Base-by-base conservation (phyloP, 2,329 filamentous ascomycete species). In the Ceratocystis harringtonii region DNA sequence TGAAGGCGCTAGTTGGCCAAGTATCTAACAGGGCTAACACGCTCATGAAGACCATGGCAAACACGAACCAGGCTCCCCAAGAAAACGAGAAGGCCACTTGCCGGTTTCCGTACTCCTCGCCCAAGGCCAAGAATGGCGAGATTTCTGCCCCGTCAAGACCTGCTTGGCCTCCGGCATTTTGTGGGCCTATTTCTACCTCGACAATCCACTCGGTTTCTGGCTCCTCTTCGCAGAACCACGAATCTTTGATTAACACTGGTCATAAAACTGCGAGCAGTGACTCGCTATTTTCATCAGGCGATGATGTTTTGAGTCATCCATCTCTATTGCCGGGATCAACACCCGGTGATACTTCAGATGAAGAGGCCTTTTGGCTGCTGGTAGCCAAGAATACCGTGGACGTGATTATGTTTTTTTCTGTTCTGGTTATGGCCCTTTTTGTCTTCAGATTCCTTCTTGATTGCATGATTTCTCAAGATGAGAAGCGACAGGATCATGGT, bases 141-240 rank as follows among this genome's bases (percentile, higher is more conserved):
- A 48, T 48, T 17, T 45, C 55, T 6, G 30, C 63, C 7, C 66
- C 66, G 17, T n/a, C 48, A n/a, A 50, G 52, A 41, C 66, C 66
- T 19, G 48, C 63, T 12, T 67, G 66, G 66, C 66, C 66, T n/a
- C 63, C 66, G 36, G 66, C 66, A 1, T 67, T 67, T 36, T 67
- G 63, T 19, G 32, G 50, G 12, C 17, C 55, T 17, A 43, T 30
- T 5, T 36, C 63, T 44, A n/a, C 50, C 10, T 22, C 52, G 6
- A 6, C 17, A 17, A 25, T 8, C 28, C 55, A 19, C 2, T 41
- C 63, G 1, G 2, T 30, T 15, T 28, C 22, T n/a, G 50, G 52
- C n/a, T 43, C n/a, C 25, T 22, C 55, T 36, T 25, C 52, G n/a
- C 19, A 50, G 10, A 25, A n/a, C 5, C 15, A 22, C 15, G 63